phyloP scores from a whole-genome alignment of 345 rosid species.

The Arabis hirsuta region DNA sequence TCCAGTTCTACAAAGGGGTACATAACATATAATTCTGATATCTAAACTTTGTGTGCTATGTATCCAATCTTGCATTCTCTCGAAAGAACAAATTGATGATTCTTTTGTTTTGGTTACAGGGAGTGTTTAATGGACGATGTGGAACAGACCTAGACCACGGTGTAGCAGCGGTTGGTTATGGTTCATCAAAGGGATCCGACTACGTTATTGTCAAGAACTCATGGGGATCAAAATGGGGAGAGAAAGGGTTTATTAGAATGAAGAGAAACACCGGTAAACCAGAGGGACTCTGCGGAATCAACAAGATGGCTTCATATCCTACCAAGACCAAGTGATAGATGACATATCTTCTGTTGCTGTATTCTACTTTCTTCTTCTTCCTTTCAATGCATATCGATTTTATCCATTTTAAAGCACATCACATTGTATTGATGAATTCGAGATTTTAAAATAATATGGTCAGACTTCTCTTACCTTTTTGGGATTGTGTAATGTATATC shows the following conservation, averaged over 20 bases:
- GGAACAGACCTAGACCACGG: slow-evolving; percentile 76
- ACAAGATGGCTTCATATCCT: slow-evolving; percentile 89
- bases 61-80: slow-evolving; percentile 12
- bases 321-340: slow-evolving; percentile 49
- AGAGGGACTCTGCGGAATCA: slow-evolving; percentile 80
- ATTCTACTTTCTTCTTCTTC: background rate
- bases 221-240: slow-evolving; percentile 90
- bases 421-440: slow-evolving; percentile 37
- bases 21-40: slow-evolving; percentile 9
- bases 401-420: slow-evolving; percentile 4
- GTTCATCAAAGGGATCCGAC: slow-evolving; percentile 64
- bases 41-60: background rate
- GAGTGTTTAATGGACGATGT: slow-evolving; percentile 72
- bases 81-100: background rate
- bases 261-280: slow-evolving; percentile 79
- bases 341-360: background rate
- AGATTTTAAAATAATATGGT: slow-evolving; percentile 37
- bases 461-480: slow-evolving; percentile 16
- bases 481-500: background rate
- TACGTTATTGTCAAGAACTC: slow-evolving; percentile 84
- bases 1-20: slow-evolving; percentile 85
- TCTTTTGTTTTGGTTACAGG: slow-evolving; percentile 48
- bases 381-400: slow-evolving; percentile 21
- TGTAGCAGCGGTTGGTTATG: slow-evolving; percentile 85
- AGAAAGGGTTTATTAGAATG: slow-evolving; percentile 76